Conservation (phyloP, 2,329 filamentous ascomycete species). For the Clarireedia monteithiana region DNA sequence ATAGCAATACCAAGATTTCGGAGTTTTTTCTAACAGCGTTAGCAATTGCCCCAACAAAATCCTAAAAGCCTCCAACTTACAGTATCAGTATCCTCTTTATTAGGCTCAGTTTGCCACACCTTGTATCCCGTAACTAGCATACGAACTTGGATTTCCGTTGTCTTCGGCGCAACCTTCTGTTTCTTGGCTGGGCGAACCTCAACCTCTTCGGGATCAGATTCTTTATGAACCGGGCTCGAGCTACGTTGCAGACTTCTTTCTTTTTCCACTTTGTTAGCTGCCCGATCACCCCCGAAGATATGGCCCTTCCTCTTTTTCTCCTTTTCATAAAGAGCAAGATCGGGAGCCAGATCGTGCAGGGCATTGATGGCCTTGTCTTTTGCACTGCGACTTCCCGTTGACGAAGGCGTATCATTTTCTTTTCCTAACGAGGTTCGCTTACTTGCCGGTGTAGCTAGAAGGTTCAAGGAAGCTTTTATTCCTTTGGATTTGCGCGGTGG, state of each 20-base stretch:
- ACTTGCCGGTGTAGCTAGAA: conserved; percentile 42
- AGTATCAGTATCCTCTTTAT: conserved; percentile 72
- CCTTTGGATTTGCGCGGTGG: conserved; percentile 8
- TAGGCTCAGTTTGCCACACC: conserved; percentile 66
- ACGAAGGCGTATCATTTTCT: conserved; percentile 76
- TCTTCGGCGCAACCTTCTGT: conserved; percentile 52
- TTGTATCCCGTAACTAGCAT: conserved; percentile 80
- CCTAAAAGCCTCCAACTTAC: conserved; percentile 41
- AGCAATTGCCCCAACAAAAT: conserved; percentile 3
- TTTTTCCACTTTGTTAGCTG: conserved; percentile 50
- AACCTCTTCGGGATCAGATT: conserved; percentile 33
- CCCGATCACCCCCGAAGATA: conserved; percentile 56
- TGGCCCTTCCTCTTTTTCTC: conserved; percentile 69
- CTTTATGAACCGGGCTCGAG: conserved; percentile 31
- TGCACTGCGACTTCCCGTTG: conserved; percentile 73
- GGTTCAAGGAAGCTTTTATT: conserved; percentile 2
- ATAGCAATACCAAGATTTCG: conserved; percentile 77
- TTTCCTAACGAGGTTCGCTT: conserved; percentile 51
- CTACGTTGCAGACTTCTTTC: conserved; percentile 30
- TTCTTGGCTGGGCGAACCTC: conserved; percentile 41
- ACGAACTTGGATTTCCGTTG: conserved; percentile 61
- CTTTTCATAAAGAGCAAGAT: conserved; percentile 87
- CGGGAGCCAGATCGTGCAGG: conserved; percentile 69
- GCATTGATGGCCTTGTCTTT: conserved; percentile 77
- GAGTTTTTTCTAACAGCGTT: conserved; percentile 60